Percentiles rank a stretch among this genome's conserved stretches.
Evolutionary conservation across 2,329 filamentous ascomycete species (phyloP).

Genomic region (Diplodia sapinea): DNA sequence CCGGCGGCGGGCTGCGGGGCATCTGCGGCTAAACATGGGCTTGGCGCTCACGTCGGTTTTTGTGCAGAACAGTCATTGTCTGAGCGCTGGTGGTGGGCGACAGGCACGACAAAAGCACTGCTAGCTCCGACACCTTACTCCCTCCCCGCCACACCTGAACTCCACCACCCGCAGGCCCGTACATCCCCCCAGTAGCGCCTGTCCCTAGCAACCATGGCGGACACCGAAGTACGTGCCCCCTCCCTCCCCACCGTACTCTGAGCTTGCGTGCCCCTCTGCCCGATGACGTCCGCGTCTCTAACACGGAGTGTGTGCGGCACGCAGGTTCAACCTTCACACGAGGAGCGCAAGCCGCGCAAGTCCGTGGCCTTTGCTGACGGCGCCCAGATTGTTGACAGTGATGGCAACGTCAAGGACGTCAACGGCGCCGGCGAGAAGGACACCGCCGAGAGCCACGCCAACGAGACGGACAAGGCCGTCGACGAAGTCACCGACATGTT

Average conservation of each 20-base stretch:
- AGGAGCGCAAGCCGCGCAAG: conserved; percentile 79
- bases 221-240: conserved; percentile 38
- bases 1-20: not conserved
- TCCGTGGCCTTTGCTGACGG: conserved; percentile 93
- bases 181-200: conserved; percentile 24
- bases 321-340: conserved; percentile 41
- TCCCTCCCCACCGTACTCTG: not conserved
- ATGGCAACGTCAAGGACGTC: conserved; percentile 81
- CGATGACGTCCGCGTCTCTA: conserved; percentile 28
- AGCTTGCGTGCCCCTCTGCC: conserved; percentile 27
- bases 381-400: conserved; percentile 83
- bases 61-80: conserved; percentile 29
- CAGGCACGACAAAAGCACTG: conserved; percentile 25
- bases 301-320: conserved; percentile 15
- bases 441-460: conserved; percentile 75
- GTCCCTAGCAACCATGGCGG: conserved; percentile 60
- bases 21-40: not conserved
- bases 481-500: conserved; percentile 68
- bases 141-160: conserved; percentile 22
- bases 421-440: conserved; percentile 78
- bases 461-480: conserved; percentile 60
- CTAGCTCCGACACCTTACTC: conserved; percentile 23
- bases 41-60: conserved; percentile 21
- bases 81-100: conserved; percentile 8
- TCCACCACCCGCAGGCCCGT: conserved; percentile 11